phyloP scores from a whole-genome alignment of 331 rosid genomes.

The Quercus tomentella region DNA sequence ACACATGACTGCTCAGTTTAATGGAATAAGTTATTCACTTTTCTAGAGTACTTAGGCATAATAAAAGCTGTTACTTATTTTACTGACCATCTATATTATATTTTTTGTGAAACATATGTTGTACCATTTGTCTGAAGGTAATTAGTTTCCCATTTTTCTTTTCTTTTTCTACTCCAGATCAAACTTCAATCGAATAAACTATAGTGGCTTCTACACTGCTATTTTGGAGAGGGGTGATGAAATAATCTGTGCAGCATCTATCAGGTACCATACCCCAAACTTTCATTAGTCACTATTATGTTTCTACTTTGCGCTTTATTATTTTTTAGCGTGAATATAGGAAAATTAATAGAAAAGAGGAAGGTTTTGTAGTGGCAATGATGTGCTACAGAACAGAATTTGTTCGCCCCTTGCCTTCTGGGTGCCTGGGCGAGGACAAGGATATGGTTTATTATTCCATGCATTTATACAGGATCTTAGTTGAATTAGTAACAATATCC shows the following conservation, averaged over 20 bases:
- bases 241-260: slow-evolving; percentile 84
- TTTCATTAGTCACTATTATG: not conserved
- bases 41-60: not conserved
- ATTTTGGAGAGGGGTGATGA: slow-evolving; percentile 97
- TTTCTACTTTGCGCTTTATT: not conserved
- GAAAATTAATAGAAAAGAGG: too few relatives aligned
- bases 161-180: slow-evolving; percentile 49
- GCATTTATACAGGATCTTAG: not conserved
- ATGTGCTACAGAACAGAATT: too few relatives aligned
- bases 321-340: too few relatives aligned
- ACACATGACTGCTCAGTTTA: not conserved
- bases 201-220: slow-evolving; percentile 85
- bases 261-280: slow-evolving; percentile 54
- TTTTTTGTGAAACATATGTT: not conserved
- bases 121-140: not conserved
- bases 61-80: not conserved
- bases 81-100: not conserved
- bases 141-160: not conserved
- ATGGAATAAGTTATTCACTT: not conserved
- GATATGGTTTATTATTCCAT: too few relatives aligned
- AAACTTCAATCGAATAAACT: slow-evolving; percentile 84
- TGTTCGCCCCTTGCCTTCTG: too few relatives aligned
- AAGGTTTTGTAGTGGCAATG: too few relatives aligned
- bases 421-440: too few relatives aligned
- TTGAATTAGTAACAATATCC: not conserved